Conservation (phyloP, 306 rosid genomes). For the Begonia masoniana region DNA sequence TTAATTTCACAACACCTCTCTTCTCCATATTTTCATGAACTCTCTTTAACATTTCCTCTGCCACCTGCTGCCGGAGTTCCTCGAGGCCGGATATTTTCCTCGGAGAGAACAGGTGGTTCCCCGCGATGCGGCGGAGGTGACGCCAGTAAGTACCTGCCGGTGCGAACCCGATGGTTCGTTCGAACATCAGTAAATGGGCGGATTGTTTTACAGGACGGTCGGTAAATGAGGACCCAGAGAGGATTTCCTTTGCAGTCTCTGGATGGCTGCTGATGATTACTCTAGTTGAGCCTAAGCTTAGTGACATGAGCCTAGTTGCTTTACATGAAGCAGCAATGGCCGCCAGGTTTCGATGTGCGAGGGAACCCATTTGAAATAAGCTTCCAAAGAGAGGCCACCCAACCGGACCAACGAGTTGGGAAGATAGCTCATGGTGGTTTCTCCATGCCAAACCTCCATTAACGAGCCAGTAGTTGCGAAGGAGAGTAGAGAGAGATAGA, state of each 20-base stretch:
- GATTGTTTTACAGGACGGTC: conserved; percentile 77
- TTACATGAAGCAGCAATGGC: conserved; percentile 25
- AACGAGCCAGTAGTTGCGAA: conserved; percentile 36
- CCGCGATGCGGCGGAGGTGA: conserved; percentile 48
- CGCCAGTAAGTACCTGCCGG: conserved; percentile 68
- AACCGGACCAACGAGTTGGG: conserved; percentile 32
- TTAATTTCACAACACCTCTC: conserved; percentile 33
- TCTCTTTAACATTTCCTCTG: conserved; percentile 27
- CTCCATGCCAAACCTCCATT: conserved; percentile 95
- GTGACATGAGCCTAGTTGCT: conserved; percentile 58
- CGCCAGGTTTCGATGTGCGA: conserved; percentile 57
- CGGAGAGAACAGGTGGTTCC: conserved; percentile 64
- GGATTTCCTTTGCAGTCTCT: conserved; percentile 65
- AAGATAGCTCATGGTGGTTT: neutral
- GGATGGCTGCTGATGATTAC: conserved; percentile 75
- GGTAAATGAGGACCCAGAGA: conserved; percentile 42
- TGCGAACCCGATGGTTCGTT: conserved; percentile 90
- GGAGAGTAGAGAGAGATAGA: conserved; percentile 19
- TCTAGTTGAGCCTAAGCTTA: conserved; percentile 54
- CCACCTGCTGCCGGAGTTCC: conserved; percentile 31
- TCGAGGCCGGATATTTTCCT: conserved; percentile 42
- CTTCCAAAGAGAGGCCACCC: conserved; percentile 75
- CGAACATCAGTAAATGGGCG: conserved; percentile 62
- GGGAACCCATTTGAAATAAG: conserved; percentile 47
- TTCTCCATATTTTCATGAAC: conserved; percentile 23